Evolutionary conservation across 2,329 filamentous ascomycete genomes (phyloP).

Genomic region (Botrytis byssoidea): DNA sequence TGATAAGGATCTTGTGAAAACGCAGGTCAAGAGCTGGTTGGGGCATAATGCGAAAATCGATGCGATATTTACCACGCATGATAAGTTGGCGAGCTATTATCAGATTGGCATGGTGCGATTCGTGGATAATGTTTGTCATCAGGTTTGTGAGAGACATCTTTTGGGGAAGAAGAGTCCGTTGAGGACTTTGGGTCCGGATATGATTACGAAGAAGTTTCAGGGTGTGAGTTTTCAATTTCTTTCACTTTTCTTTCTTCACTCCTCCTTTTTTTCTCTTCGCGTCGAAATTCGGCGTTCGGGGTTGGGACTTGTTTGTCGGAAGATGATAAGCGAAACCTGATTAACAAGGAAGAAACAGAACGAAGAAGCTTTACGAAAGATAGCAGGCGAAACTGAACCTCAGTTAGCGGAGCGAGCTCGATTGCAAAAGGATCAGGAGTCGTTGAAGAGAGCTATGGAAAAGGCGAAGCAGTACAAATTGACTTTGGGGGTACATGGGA

Average conservation of each 20-base stretch:
- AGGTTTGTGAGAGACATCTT: conserved; percentile 30
- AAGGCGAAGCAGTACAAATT: conserved; percentile 6
- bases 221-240: background rate
- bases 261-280: background rate
- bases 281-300: background rate
- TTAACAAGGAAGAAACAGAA: background rate
- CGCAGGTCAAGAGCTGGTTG: background rate
- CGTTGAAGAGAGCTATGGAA: background rate
- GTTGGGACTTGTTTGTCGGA: background rate
- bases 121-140: conserved; percentile 29
- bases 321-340: background rate
- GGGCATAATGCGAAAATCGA: background rate
- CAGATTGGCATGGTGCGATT: conserved; percentile 25
- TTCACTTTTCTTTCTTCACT: background rate
- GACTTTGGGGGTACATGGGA: background rate
- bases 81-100: conserved; percentile 25
- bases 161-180: conserved; percentile 26
- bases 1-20: background rate
- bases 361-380: background rate
- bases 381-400: background rate
- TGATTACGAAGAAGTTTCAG: conserved; percentile 8
- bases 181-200: conserved; percentile 22
- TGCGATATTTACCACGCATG: conserved; percentile 21
- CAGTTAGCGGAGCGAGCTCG: background rate
- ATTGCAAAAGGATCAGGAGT: background rate